These are phyloP conservation scores for Laguncularia racemosa DNA, from an alignment of 345 rosid genomes.

Conservation along the genomic window DNA sequence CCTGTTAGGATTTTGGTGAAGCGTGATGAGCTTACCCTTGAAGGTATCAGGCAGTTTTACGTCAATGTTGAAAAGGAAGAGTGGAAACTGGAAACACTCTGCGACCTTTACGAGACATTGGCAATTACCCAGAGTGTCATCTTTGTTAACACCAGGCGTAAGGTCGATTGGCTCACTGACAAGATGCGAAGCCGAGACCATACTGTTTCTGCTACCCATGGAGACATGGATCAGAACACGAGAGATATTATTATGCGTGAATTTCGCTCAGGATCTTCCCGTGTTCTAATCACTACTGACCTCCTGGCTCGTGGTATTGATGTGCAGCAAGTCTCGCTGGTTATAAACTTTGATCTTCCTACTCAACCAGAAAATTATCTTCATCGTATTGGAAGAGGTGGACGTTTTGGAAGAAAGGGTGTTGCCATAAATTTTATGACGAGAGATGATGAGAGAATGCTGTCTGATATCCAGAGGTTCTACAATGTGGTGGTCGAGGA, in stretches of 20 bases:
- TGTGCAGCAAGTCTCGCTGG: constrained; percentile 88
- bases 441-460: constrained; percentile 57
- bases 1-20: constrained; percentile 82
- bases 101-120: constrained; percentile 76
- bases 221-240: constrained; percentile 92
- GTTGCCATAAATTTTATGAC: constrained; percentile 75
- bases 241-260: constrained; percentile 82
- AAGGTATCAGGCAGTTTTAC: constrained; percentile 82
- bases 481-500: constrained; percentile 59
- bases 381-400: constrained; percentile 80
- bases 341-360: constrained; percentile 75
- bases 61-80: constrained; percentile 81
- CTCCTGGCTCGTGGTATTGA: constrained; percentile 87
- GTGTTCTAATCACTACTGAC: constrained; percentile 80
- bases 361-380: constrained; percentile 90
- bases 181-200: constrained; percentile 81
- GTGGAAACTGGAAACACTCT: constrained; percentile 78
- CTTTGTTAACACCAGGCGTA: constrained; percentile 83
- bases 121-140: constrained; percentile 90
- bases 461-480: constrained; percentile 63
- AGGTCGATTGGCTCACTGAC: constrained; percentile 91
- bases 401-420: constrained; percentile 86
- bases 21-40: constrained; percentile 88
- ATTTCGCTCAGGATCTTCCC: constrained; percentile 82
- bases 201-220: constrained; percentile 87